Base-by-base conservation (phyloP, 306 rosid genomes). In the Fragaria nilgerrensis region DNA sequence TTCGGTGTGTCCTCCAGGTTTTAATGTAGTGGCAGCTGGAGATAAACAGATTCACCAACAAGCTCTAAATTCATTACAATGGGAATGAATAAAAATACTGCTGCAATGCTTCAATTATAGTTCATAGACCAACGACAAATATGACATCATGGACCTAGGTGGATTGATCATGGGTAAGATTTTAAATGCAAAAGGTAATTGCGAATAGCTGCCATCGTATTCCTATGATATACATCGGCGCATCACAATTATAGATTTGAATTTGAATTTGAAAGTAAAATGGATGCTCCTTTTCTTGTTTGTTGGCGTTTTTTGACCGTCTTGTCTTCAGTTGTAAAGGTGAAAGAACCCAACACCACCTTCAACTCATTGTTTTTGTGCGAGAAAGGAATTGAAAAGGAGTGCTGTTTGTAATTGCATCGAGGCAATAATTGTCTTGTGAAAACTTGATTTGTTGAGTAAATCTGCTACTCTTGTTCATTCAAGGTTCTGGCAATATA, bases 21-120 rank as follows among this genome's bases (percentile, higher is more conserved):
- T 88, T 85, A 88, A 92, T 64, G 92, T 95, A 43, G 83, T 89
- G 71, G 99, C 97, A 74, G 96, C 99, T 50, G 97, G 97, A 71
- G 97, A 95, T 84, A 86, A 84, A 78, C 82, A 70, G 77, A 84
- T 92, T 86, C 99, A 92, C 84, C 89, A 80, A 61, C 87, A 89
- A 83, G 87, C 97, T 69, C 76, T 92, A 81, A 88, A 89, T 76
- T 87, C 84, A 49, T 84, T 95, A 77, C 82, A 86, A 65, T 89
- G 97, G 97, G 73, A 61, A 78, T 92, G 89, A 88, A 50, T 43
- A 27, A 16, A 63, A 6, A 6, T 2, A 20, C 6, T 27, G 39
- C 37, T 16, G 23, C 55, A 39, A n/a, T 37, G 23, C 37, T 74
- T 74, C 22, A 75, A 14, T 13, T 49, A 58, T 12, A 25, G 39